Evolutionary conservation across 352 stramenopile genomes (phyloP), one percentile per base, ranked within the genome.

Genomic region (Aphanomyces stellatus): DNA sequence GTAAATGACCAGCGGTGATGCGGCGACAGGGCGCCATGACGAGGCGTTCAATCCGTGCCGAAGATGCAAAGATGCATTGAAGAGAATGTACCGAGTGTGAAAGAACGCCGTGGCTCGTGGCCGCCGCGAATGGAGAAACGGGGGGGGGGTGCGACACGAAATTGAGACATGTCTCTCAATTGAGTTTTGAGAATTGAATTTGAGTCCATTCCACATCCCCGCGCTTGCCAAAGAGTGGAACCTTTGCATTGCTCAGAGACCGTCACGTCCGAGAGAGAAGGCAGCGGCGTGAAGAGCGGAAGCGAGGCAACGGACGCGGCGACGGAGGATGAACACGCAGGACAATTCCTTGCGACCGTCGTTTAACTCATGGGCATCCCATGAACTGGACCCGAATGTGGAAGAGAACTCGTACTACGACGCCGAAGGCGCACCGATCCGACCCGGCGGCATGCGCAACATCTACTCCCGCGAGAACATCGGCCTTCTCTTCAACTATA

Each of bases 401-500:
- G 60, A 67, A 13, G 28, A 49, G 19, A 17, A 17, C 10, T 53
- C 41, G n/a, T 57, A 59, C 40, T 55, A 59, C 34, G 40, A 57
- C 28, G 42, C 17, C 40, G 66, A 76, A 48, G 80, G 89, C 41
- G 82, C 82, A 43, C 79, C 85, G 28, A 59, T 94, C 35, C 79
- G 85, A 28, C 60, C 72, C 17, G 85, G 85, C 33, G 83, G 83
- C 46, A 70, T 74, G 27, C 70, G 81, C 53, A 46, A 69, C 48
- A 73, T 94, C 17, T 70, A 80, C 51, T 77, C 73, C n/a, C 69
- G 76, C 31, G 63, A 66, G 2, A 75, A 72, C 1, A 43, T 83
- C n/a, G 86, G 86, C 2, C 66, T 91, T 0, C 53, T 87, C 13
- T 62, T 81, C 30, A 87, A 88, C 69, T 88, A 87, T 61, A 69